Percentiles rank a stretch among this genome's conserved stretches.
These are phyloP conservation scores for Firmiana major DNA, from an alignment of 345 rosid genomes.

Conservation along the genomic window DNA sequence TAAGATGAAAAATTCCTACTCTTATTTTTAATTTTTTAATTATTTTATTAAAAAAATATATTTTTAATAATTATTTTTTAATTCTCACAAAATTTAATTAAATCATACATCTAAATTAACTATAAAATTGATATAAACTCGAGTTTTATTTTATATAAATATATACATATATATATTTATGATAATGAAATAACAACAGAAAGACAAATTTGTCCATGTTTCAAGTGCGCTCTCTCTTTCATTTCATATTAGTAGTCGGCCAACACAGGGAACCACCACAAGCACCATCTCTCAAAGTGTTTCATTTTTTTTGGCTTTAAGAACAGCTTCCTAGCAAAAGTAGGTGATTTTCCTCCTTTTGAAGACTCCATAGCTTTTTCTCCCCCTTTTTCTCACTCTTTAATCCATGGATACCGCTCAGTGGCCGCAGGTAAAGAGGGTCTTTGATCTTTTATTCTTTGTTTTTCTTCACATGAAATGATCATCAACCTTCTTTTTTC, in stretches of 20 bases:
- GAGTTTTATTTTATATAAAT: no score
- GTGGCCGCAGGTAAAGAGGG: conserved; percentile 43
- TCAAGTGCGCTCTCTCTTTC: background rate
- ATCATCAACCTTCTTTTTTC: conserved; percentile 9
- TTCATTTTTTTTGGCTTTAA: conserved; percentile 12
- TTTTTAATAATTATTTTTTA: no score
- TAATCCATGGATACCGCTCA: conserved; percentile 39
- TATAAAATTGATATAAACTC: no score
- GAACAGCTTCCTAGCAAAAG: conserved; percentile 23
- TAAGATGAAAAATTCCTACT: no score
- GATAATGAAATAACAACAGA: background rate
- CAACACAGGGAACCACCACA: conserved; percentile 20
- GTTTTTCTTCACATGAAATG: conserved; percentile 15
- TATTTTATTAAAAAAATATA: no score
- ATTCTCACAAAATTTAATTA: no score
- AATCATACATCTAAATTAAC: no score
- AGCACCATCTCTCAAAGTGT: conserved; percentile 1
- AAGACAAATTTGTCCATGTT: conserved; percentile 19
- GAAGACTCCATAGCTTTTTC: conserved; percentile 14
- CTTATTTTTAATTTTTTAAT: no score
- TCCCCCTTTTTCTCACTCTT: conserved; percentile 14
- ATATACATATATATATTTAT: no score
- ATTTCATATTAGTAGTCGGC: conserved; percentile 15
- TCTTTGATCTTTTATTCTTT: background rate
- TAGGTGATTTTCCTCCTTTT: conserved; percentile 21